Base-by-base conservation (phyloP, 2,329 filamentous ascomycete species). In the Exophiala oligosperma region DNA sequence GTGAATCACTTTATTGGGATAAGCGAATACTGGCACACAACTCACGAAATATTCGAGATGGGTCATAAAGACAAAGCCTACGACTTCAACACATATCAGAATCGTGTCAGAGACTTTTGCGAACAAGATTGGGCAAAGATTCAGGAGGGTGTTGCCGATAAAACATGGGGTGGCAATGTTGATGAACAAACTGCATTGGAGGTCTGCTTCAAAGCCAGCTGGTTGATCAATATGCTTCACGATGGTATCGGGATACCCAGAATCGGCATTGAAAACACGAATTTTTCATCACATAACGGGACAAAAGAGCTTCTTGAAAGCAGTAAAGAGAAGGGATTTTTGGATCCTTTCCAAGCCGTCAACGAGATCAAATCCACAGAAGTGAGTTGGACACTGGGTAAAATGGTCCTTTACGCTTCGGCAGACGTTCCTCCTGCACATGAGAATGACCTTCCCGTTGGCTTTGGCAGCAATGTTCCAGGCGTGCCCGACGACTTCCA, bases 11-110 rank as follows among this genome's bases (percentile, higher is more conserved):
- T 99, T 69, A 88, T 99, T 28, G 94, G 94, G 9, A 93, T 99
- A 2, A 97, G 93, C 1, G 94, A 99, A 71, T 99, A 96, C 74
- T 99, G 94, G 93, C 94, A 99, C 73, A 96, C 93, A 0, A 99
- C 94, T 0, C 94, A 99, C 68, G 92, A 94, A 54, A 88, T 97
- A 1, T 97, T 99, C 67, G 84, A 88, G 59, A 84, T 85, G 78
- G 86, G 85, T 3, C 86, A 90, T 63, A 88, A 90, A 65, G 83
- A 86, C 66, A 88, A 90, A 65, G 85, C 90, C 0, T 99, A 97
- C 72, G 92, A 97, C 69, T 90, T 96, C 66, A 84, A 87, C 61
- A 92, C 89, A 0, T 99, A 97, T 68, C 92, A 97, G 70, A 81
- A 88, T 62, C 85, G 88, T 37, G 94, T 97, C 3, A 82, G 87